Evolutionary conservation across 1,284 basidiomycete genomes (phyloP).

Genomic region (Sporisorium iseilematis-ciliati): DNA sequence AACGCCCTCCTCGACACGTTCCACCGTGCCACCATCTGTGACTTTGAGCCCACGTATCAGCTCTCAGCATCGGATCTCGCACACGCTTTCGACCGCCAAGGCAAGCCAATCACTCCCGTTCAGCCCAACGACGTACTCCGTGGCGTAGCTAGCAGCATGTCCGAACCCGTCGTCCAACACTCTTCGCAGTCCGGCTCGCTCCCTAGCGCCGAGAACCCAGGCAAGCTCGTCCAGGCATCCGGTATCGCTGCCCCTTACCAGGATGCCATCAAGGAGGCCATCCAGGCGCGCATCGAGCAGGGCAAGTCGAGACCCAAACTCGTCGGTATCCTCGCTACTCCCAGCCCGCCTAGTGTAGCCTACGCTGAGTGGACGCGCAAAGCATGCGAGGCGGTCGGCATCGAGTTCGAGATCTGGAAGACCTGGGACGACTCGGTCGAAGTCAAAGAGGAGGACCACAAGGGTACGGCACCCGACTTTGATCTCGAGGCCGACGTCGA

Average conservation of each 20-base stretch:
- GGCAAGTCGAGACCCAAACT: constrained; percentile 76
- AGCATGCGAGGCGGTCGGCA: constrained; percentile 88
- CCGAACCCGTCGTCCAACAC: constrained; percentile 44
- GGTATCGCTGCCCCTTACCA: constrained; percentile 66
- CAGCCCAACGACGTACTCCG: constrained; percentile 54
- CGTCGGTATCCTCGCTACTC: constrained; percentile 91
- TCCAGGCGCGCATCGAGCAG: constrained; percentile 43
- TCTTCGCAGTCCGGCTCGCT: constrained; percentile 26
- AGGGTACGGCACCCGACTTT: constrained; percentile 76
- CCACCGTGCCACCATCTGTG: constrained; percentile 54
- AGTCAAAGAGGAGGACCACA: constrained; percentile 75
- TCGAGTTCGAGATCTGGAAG: constrained; percentile 79
- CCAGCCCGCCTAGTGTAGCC: constrained; percentile 84
- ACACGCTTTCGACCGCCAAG: constrained; percentile 39
- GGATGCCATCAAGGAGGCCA: constrained; percentile 56
- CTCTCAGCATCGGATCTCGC: constrained; percentile 50
- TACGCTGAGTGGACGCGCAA: constrained; percentile 95
- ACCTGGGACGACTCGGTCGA: constrained; percentile 66
- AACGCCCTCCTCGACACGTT: constrained; percentile 54
- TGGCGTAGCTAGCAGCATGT: constrained; percentile 56
- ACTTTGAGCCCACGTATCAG: constrained; percentile 44
- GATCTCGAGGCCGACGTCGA: constrained; percentile 79
- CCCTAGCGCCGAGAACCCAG: constrained; percentile 59
- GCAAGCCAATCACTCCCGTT: constrained; percentile 22
- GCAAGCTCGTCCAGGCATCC: constrained; percentile 63